Conservation (phyloP, 2,329 filamentous ascomycete species). For the Pseudogymnoascus sp. region DNA sequence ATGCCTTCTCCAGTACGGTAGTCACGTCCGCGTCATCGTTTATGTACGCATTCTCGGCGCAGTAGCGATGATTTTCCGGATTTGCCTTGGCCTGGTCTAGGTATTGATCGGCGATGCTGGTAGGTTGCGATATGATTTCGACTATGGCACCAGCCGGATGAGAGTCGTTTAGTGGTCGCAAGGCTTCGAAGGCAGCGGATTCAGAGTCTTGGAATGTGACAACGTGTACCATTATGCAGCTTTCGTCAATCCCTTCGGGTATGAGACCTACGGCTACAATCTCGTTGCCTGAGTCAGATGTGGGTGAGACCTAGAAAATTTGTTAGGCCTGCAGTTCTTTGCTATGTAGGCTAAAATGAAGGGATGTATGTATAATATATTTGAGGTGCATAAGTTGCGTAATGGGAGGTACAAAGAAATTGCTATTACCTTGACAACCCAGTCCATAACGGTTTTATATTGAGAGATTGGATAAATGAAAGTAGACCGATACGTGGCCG, state of each 20-base stretch:
- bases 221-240: conserved; percentile 31
- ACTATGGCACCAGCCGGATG: conserved; percentile 31
- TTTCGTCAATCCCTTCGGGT: conserved; percentile 23
- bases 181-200: conserved; percentile 28
- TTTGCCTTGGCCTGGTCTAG: conserved; percentile 37
- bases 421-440: conserved; percentile 34
- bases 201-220: conserved; percentile 34
- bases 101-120: conserved; percentile 35
- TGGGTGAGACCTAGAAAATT: conserved; percentile 19
- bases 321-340: not conserved
- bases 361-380: not conserved
- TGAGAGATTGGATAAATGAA: conserved; percentile 40
- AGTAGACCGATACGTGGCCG: conserved; percentile 14
- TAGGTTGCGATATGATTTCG: conserved; percentile 33
- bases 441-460: conserved; percentile 38
- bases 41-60: conserved; percentile 43
- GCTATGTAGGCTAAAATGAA: not conserved
- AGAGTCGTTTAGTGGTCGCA: conserved; percentile 31
- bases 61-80: conserved; percentile 41
- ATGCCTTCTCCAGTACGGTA: conserved; percentile 36
- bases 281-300: conserved; percentile 32
- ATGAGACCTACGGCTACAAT: conserved; percentile 32
- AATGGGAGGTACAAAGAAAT: not conserved
- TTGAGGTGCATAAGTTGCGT: not conserved
- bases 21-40: conserved; percentile 38